These are phyloP conservation scores for Basidiobolus heterosporus DNA, from an alignment of 371 early-diverging fungal species.

Conservation along the genomic window DNA sequence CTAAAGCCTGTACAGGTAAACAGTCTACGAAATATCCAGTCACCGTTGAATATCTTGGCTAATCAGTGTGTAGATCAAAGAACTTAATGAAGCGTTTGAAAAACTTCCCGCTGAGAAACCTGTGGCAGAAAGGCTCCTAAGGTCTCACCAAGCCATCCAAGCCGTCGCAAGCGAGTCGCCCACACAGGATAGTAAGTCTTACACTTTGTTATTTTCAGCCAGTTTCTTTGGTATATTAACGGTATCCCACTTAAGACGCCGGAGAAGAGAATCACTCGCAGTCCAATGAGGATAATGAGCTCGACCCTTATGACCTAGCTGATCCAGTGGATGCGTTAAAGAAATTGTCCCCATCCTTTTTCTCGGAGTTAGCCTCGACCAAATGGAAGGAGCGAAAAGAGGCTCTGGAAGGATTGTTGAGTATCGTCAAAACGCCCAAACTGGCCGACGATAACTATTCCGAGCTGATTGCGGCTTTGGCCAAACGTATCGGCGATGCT, in stretches of 20 bases:
- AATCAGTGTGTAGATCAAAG: conserved; percentile 43
- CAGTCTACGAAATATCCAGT: conserved; percentile 18
- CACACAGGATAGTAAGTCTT: no score
- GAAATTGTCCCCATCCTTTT: conserved; percentile 28
- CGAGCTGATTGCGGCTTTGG: conserved; percentile 65
- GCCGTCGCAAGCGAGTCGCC: no score
- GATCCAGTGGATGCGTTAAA: conserved; percentile 81
- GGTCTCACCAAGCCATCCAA: conserved; percentile 46
- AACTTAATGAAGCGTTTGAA: conserved; percentile 69
- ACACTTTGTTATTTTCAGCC: no score
- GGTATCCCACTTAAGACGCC: no score
- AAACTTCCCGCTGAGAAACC: conserved; percentile 48
- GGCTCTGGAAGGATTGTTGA: conserved; percentile 57
- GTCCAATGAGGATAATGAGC: conserved; percentile 5
- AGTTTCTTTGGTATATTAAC: no score
- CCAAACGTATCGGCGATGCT: conserved; percentile 74
- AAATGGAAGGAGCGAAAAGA: conserved; percentile 96
- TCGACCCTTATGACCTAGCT: conserved; percentile 64
- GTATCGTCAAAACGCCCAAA: conserved; percentile 51
- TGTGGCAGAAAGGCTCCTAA: conserved; percentile 45
- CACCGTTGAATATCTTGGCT: conserved; percentile 12
- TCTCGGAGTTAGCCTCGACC: conserved; percentile 22
- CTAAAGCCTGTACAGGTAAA: conserved; percentile 64
- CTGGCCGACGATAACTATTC: conserved; percentile 59
- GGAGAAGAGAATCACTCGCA: no score